Evolutionary conservation across 148 eudicot species (phyloP), one percentile per base, ranked within the genome.

Genomic region (Pharnaceum exiguum): DNA sequence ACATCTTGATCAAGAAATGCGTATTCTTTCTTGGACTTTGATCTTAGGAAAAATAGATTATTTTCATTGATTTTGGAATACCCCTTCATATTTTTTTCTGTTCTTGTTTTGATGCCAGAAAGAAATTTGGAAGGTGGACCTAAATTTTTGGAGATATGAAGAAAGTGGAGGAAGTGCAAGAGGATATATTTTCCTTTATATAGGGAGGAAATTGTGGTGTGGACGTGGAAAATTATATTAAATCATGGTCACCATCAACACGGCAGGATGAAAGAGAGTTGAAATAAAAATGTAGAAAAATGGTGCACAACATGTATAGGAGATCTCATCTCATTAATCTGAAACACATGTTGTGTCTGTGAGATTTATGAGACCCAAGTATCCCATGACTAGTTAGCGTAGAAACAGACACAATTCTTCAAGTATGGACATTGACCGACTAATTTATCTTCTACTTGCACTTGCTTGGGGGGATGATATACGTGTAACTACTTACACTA

Each of bases 21-120:
- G 46, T 29, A 70, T 27, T 70, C 74, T 63, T 51, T 70, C 9
- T 27, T 63, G 17, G 63, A 50, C 18, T 51, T 57, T 50, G 64
- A 70, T 63, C 38, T 63, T 57, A 19, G 53, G 25, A 29, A 25
- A 39, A 63, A 63, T 49, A 64, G 32, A 21, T 35, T 43, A 22
- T 42, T 70, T 57, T 65, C 69, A 19, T 63, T 57, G 32, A 70
- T 50, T 57, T 70, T 70, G 32, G 47, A 59, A 36, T 63, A 70
- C 46, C 69, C 63, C 57, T 23, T 63, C 74, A 70, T 63, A 16
- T 28, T 42, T 8, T 13, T 15, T 23, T 12, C 11, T 18, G n/a
- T 48, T 24, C 18, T 1, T 11, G 1, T 24, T 29, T 27, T 35
- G 10, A 31, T 53, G 17, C 11, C 39, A 12, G 12, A n/a, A 30